Percentiles rank a stretch among this genome's conserved stretches.
Evolutionary conservation across 768 basidiomycete species (phyloP).

Genomic region (Tulasnella sp.): DNA sequence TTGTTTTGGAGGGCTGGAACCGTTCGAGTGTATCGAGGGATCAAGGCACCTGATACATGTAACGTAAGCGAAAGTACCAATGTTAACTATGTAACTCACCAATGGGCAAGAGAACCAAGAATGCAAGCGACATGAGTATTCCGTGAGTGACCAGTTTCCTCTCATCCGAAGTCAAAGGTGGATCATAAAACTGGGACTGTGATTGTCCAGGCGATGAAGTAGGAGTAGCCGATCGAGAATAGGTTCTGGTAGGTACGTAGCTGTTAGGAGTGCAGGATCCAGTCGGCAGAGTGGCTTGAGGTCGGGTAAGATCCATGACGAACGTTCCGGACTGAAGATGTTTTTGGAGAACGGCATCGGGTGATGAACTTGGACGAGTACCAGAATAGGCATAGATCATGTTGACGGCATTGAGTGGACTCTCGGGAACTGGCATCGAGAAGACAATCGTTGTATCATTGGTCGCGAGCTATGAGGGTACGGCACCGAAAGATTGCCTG

Average conservation of each 20-base stretch:
- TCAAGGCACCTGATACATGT: conserved; percentile 26
- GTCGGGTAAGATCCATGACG: conserved; percentile 37
- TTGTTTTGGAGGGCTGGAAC: conserved; percentile 25
- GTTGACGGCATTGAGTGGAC: conserved; percentile 19
- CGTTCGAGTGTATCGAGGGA: conserved; percentile 43
- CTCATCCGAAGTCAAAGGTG: conserved; percentile 28
- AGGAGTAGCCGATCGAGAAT: neutral
- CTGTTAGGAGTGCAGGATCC: conserved; percentile 1
- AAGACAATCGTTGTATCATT: conserved; percentile 3
- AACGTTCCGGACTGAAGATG: conserved; percentile 36
- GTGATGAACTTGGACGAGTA: conserved; percentile 35
- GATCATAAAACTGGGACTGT: neutral
- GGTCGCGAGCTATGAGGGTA: neutral
- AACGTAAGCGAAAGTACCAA: neutral
- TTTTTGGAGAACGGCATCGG: conserved; percentile 35
- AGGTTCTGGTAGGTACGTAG: neutral
- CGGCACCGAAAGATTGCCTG: neutral
- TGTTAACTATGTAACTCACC: conserved; percentile 23
- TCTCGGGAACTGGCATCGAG: conserved; percentile 19
- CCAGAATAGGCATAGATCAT: conserved; percentile 51
- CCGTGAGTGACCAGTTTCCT: conserved; percentile 36
- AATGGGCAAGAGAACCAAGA: conserved; percentile 43
- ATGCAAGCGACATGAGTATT: conserved; percentile 38
- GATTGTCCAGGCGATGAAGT: neutral
- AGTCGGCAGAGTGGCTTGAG: conserved; percentile 18